Base-by-base conservation (phyloP, 495 filamentous ascomycete genomes). In the Thozetella sp. region DNA sequence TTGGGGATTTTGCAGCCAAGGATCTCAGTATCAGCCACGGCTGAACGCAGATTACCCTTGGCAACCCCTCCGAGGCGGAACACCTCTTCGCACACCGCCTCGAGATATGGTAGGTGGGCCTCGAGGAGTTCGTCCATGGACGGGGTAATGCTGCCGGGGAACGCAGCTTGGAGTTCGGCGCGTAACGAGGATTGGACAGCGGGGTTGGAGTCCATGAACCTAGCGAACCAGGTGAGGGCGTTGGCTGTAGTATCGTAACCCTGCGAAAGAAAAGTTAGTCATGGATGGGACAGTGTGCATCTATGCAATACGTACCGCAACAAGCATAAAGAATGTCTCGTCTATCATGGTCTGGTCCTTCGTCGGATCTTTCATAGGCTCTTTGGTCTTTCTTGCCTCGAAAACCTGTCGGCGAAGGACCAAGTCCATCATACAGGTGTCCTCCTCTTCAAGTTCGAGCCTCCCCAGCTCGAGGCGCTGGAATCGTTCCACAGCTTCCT, bases 351-450 rank as follows among this genome's bases (percentile, higher is more conserved):
- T 45, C 13, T 45, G 45, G 43, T 74, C 66, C n/a, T 67, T 59
- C 9, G 60, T 64, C 1, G 69, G 69, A 37, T 70, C 64, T 0
- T 61, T 54, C 17, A 60, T 45, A 1, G 67, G 57, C 1, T 58
- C 30, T 22, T 68, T 60, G 17, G 60, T 63, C 48, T 67, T 71
- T 51, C 68, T 64, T 0, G 69, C 67, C 1, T 62, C 63, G 6
- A 70, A 50, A 27, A 67, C 45, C 54, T 73, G 63, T 2, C 70
- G 66, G 3, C 69, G 63, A 0, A 78, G 67, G 2, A 76, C 61
- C 2, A 75, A 63, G 27, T 76, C 73, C 68, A 78, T 70, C 25
- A 67, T 69, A 50, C 67, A 77, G 2, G 64, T 71, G 25, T 74
- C 72, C 37, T 55, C 11, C 24, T 66, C 57, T 17, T 68, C 67